Evolutionary conservation across 768 basidiomycete species (phyloP).

Genomic region (Boletus coccyginus): DNA sequence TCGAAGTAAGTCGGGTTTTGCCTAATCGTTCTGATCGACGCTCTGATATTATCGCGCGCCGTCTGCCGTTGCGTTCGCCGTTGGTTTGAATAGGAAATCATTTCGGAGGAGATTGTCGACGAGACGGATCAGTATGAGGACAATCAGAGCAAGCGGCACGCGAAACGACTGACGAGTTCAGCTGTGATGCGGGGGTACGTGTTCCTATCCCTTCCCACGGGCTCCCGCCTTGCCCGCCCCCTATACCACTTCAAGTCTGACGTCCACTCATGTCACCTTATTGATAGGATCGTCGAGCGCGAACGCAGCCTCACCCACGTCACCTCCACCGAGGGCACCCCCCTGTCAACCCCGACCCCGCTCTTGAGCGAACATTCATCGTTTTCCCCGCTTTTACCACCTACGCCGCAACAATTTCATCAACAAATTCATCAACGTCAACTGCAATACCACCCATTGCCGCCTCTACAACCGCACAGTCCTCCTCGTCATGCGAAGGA

Average conservation of each 20-base stretch:
- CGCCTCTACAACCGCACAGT: background rate
- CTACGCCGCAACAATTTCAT: slow-evolving; percentile 16
- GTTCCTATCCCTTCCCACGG: background rate
- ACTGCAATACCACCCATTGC: slow-evolving; percentile 1
- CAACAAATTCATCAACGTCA: slow-evolving; percentile 20
- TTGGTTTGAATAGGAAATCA: slow-evolving; percentile 67
- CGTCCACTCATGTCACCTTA: background rate
- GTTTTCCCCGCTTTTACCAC: slow-evolving; percentile 13
- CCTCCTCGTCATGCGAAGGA: background rate
- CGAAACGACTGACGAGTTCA: slow-evolving; percentile 67
- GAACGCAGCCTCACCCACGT: slow-evolving; percentile 37
- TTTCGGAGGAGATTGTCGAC: slow-evolving; percentile 93
- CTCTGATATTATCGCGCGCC: background rate
- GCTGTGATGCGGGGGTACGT: slow-evolving; percentile 75
- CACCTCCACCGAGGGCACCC: slow-evolving; percentile 33
- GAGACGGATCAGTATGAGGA: slow-evolving; percentile 91
- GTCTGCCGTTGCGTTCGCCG: too few relatives aligned
- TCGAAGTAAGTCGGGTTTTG: slow-evolving; percentile 46
- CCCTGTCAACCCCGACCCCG: slow-evolving; percentile 29
- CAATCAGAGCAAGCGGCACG: slow-evolving; percentile 75
- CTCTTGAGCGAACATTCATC: slow-evolving; percentile 7
- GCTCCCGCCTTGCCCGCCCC: background rate
- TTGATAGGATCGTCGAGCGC: slow-evolving; percentile 52
- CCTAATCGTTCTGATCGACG: background rate
- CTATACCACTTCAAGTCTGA: too few relatives aligned